phyloP scores from a whole-genome alignment of 208 protist species.

The Crithidia thermophila region DNA sequence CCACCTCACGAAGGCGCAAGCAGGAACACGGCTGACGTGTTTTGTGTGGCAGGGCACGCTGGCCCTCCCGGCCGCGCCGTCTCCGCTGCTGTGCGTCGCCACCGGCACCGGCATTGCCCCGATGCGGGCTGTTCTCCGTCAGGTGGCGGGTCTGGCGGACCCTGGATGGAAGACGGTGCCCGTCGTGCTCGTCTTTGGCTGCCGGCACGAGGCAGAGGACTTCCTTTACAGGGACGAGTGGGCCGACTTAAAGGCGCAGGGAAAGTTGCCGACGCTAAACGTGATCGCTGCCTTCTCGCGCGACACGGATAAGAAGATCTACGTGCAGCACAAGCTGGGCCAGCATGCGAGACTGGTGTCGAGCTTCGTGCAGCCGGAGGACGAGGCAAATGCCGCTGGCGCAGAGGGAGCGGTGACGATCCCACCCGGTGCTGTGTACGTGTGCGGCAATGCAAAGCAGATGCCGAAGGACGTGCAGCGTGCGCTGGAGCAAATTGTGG shows the following conservation, averaged over 20 bases:
- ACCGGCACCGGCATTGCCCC: conserved; percentile 89
- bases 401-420: neutral
- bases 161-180: conserved; percentile 48
- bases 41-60: conserved; percentile 76
- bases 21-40: conserved; percentile 53
- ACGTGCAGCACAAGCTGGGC: conserved; percentile 88
- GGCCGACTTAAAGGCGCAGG: conserved; percentile 26
- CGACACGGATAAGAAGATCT: conserved; percentile 75
- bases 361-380: conserved; percentile 41
- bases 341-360: conserved; percentile 59
- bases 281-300: conserved; percentile 86
- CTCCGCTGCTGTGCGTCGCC: conserved; percentile 69
- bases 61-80: conserved; percentile 36
- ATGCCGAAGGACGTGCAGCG: conserved; percentile 82
- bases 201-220: conserved; percentile 67
- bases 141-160: conserved; percentile 44
- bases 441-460: conserved; percentile 89
- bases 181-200: conserved; percentile 85
- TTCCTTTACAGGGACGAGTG: conserved; percentile 82
- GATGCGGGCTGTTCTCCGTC: conserved; percentile 67
- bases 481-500: conserved; percentile 57
- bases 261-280: conserved; percentile 44
- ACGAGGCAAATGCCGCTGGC: conserved; percentile 20
- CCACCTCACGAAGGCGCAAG: conserved; percentile 32
- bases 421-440: conserved; percentile 44